These are phyloP conservation scores for Glycyrrhiza uralensis DNA, from an alignment of 306 rosid genomes.

Conservation along the genomic window DNA sequence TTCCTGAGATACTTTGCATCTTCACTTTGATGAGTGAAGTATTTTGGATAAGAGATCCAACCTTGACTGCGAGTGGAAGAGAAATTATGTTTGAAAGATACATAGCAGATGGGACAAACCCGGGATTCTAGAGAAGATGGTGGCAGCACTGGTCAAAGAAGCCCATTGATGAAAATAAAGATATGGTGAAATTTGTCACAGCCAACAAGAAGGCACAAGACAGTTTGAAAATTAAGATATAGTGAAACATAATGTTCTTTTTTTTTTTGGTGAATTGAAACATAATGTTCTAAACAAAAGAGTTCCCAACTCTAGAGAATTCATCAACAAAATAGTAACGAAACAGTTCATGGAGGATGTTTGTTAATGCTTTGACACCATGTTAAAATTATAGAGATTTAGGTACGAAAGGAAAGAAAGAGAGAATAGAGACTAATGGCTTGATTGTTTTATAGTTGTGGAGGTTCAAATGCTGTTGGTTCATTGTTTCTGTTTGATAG, in stretches of 20 bases:
- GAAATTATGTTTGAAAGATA: neutral
- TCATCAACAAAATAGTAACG: neutral
- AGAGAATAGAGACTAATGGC: neutral
- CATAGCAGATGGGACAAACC: neutral
- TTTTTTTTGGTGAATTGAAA: too few relatives aligned
- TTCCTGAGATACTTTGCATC: neutral
- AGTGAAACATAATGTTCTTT: neutral
- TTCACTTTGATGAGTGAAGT: neutral
- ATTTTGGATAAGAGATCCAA: neutral
- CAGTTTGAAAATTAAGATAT: neutral
- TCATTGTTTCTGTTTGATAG: too few relatives aligned
- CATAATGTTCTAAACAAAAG: neutral
- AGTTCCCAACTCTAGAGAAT: neutral
- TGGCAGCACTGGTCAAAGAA: neutral
- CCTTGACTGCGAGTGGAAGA: neutral
- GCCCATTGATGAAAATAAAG: neutral
- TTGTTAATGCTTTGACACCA: neutral
- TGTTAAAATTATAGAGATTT: neutral
- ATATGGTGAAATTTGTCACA: neutral
- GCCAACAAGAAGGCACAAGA: neutral
- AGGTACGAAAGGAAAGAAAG: neutral
- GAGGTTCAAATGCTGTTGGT: too few relatives aligned
- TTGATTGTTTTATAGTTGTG: too few relatives aligned
- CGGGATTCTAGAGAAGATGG: neutral
- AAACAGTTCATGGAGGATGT: neutral